phyloP scores from a whole-genome alignment of 2,329 filamentous ascomycete genomes.

The Colletotrichum eleusines region DNA sequence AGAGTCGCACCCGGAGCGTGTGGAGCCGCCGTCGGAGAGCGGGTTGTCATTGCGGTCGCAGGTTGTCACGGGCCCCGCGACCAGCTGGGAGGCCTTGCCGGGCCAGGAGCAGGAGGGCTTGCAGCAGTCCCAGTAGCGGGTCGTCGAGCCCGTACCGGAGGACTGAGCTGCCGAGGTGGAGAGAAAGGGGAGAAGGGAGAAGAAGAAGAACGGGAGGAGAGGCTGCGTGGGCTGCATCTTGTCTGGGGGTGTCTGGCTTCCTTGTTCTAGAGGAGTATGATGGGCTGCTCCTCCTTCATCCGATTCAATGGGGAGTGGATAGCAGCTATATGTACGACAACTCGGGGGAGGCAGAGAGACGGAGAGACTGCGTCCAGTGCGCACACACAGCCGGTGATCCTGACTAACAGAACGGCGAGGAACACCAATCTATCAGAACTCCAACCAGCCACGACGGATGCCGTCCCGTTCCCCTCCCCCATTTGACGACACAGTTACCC shows the following conservation, averaged over 20 bases:
- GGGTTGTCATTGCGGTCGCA: slow-evolving; percentile 63
- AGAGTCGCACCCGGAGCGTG: slow-evolving; percentile 52
- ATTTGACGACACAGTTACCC: background rate
- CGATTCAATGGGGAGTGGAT: background rate
- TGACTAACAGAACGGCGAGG: background rate
- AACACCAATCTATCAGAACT: too few species aligned
- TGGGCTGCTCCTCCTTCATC: background rate
- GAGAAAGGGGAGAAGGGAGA: slow-evolving; percentile 43
- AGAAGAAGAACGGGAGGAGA: slow-evolving; percentile 42
- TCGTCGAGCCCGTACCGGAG: slow-evolving; percentile 49
- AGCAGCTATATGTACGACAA: background rate
- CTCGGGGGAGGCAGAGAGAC: too few species aligned
- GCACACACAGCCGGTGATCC: too few species aligned
- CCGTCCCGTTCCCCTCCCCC: background rate
- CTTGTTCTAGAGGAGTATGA: background rate
- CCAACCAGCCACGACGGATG: background rate
- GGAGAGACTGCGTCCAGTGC: background rate
- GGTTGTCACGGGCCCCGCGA: slow-evolving; percentile 55
- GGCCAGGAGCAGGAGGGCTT: slow-evolving; percentile 69
- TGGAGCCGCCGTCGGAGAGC: slow-evolving; percentile 54
- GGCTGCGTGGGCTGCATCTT: slow-evolving; percentile 11
- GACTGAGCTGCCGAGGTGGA: slow-evolving; percentile 43
- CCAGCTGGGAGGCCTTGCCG: slow-evolving; percentile 58
- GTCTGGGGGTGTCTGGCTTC: background rate
- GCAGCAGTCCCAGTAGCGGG: slow-evolving; percentile 66